phyloP scores from a whole-genome alignment of 257 asterid genomes.

The Solanum medicagineum region DNA sequence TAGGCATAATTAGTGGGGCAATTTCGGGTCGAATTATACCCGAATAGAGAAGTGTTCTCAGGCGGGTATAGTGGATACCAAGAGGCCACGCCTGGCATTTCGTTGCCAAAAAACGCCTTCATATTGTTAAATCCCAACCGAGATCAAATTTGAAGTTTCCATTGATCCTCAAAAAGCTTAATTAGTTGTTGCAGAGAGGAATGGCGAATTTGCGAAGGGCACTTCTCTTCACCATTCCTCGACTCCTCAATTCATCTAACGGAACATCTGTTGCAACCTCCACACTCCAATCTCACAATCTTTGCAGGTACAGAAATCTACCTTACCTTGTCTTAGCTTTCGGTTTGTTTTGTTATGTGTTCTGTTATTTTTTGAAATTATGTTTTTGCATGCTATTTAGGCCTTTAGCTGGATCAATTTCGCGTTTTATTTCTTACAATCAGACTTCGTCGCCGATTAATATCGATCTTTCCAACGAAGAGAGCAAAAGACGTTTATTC shows the following conservation, averaged over 20 bases:
- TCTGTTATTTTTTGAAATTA: not conserved
- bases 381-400: constrained; percentile 12
- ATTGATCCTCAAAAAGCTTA: not conserved
- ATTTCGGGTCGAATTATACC: not conserved
- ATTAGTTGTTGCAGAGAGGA: not conserved
- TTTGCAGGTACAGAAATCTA: constrained; percentile 18
- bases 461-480: constrained; percentile 58
- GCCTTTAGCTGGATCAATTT: constrained; percentile 34
- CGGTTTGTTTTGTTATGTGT: not conserved
- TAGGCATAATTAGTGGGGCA: not conserved
- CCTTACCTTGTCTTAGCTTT: not conserved
- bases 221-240: constrained; percentile 33
- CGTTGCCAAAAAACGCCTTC: not conserved
- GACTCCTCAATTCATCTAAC: constrained; percentile 28
- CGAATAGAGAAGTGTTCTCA: not conserved
- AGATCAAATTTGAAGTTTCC: not conserved
- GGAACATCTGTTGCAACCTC: constrained; percentile 10
- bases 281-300: constrained; percentile 5
- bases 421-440: constrained; percentile 37
- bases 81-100: not conserved
- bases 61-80: not conserved
- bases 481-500: constrained; percentile 60
- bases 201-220: constrained; percentile 59
- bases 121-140: not conserved
- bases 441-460: constrained; percentile 13